Conservation (phyloP, 345 rosid genomes). For the Atalantia buxifolia region DNA sequence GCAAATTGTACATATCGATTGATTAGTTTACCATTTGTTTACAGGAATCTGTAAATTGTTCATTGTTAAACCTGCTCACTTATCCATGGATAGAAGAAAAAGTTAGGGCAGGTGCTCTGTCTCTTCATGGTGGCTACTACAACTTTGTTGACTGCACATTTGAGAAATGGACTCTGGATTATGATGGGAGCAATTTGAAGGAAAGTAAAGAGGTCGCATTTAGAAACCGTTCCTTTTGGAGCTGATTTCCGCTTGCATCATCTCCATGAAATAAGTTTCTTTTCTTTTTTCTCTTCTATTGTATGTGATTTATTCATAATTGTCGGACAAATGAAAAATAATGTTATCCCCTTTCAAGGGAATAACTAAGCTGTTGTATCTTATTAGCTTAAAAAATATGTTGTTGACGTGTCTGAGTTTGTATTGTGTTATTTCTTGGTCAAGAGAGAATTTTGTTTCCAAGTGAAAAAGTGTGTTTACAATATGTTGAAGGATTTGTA, state of each 20-base stretch:
- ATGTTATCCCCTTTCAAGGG: slow-evolving; percentile 17
- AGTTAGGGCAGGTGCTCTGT: slow-evolving; percentile 51
- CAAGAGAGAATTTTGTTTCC: neutral
- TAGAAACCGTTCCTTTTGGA: slow-evolving; percentile 61
- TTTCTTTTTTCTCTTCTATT: neutral
- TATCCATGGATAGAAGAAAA: slow-evolving; percentile 97
- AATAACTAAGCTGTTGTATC: neutral
- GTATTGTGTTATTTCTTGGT: neutral
- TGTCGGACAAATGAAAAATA: neutral
- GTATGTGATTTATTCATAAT: slow-evolving; percentile 12
- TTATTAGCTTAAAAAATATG: neutral
- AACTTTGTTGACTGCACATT: slow-evolving; percentile 76
- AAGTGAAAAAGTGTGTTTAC: neutral
- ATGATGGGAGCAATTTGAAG: slow-evolving; percentile 35
- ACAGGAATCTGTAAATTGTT: slow-evolving; percentile 74
- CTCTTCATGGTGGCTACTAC: slow-evolving; percentile 91
- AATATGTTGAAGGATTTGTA: neutral
- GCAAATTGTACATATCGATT: neutral
- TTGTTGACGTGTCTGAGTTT: neutral
- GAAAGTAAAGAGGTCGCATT: slow-evolving; percentile 39
- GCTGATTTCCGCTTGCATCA: slow-evolving; percentile 22
- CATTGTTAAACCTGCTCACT: slow-evolving; percentile 68
- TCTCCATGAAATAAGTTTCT: neutral
- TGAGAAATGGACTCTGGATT: slow-evolving; percentile 95
- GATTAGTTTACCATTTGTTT: neutral